Base-by-base conservation (phyloP, 225 moss, liverwort and hornwort genomes). In the Pseudoscleropodium purum region DNA sequence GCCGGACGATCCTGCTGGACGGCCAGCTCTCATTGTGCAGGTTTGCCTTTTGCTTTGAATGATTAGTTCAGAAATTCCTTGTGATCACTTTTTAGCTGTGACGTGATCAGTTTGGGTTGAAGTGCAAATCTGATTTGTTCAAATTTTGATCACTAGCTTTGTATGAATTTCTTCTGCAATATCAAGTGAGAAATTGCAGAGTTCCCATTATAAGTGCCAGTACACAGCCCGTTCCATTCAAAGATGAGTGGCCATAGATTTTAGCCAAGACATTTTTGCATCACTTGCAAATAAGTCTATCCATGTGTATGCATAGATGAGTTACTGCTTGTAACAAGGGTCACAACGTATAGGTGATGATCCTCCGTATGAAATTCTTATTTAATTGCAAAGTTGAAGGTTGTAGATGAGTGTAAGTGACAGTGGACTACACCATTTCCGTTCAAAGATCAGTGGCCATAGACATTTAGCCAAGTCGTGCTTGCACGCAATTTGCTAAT, bases 1-100 rank as follows among this genome's bases (percentile, higher is more conserved):
- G n/a, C 85, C 90, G 43, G 31, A 85, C 39, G 60, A 85, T 61
- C 84, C 80, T 81, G 81, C 84, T 52, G 91, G 86, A 45, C 90
- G 86, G 11, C 91, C 92, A 33, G 86, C 91, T 73, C 94, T 94
- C 82, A 3, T 92, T 31, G 81, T 94, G 77, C 94, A 94, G 94
- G 87, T 87, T 66, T 5, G 56, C 39, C 27, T 17, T 24, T 59
- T n/a, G 59, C 79, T 59, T 57, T 39, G 27, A 59, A 26, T 27
- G n/a, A 59, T 59, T 59, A 79, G 79, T 18, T 59, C 39, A n/a
- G 79, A 79, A 27, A 59, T 37, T 59, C 25, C 17, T 39, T 57
- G 27, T 39, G 79, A 39, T n/a, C 79, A 5, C 57, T 57, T 60
- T 56, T 79, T n/a, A 79, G 57, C 37, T 57, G 10, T 79, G n/a